Evolutionary conservation across 805 yeast species (phyloP).

Genomic region (Ascoidea tarda): DNA sequence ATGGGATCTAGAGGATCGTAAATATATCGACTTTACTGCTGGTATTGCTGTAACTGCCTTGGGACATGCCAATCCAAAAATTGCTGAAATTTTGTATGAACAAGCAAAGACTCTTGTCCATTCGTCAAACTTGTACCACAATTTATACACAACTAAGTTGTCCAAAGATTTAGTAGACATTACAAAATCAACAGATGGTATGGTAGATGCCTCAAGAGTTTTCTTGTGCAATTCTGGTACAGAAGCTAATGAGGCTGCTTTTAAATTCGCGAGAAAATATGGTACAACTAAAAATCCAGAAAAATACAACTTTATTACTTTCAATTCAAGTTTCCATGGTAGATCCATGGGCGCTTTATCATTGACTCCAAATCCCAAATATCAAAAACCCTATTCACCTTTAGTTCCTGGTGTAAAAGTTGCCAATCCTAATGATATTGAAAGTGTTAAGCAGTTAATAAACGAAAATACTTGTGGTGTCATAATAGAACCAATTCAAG

Average conservation of each 20-base stretch:
- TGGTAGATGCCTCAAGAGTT: constrained; percentile 67
- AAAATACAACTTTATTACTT: constrained; percentile 74
- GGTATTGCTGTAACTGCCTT: constrained; percentile 96
- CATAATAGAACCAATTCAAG: constrained; percentile 94
- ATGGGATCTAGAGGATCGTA: constrained; percentile 66
- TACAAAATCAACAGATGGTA: constrained; percentile 65
- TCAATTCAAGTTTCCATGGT: constrained; percentile 87
- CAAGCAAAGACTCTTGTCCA: constrained; percentile 70
- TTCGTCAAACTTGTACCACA: constrained; percentile 75
- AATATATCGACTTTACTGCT: constrained; percentile 82
- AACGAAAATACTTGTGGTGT: constrained; percentile 55
- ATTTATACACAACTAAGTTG: constrained; percentile 71
- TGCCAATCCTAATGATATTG: constrained; percentile 48
- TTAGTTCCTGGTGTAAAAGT: constrained; percentile 78
- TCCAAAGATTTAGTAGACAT: constrained; percentile 55
- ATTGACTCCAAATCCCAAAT: constrained; percentile 86
- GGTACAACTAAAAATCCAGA: constrained; percentile 42
- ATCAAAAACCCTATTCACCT: constrained; percentile 84
- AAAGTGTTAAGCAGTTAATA: constrained; percentile 35
- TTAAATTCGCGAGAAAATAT: constrained; percentile 68
- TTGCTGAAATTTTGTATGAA: constrained; percentile 54
- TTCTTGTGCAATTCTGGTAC: constrained; percentile 61
- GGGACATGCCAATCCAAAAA: constrained; percentile 73
- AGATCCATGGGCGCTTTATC: constrained; percentile 88
- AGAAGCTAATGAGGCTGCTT: constrained; percentile 70